phyloP scores from a whole-genome alignment of 371 early-diverging fungal species.

The Lichtheimia ramosa region DNA sequence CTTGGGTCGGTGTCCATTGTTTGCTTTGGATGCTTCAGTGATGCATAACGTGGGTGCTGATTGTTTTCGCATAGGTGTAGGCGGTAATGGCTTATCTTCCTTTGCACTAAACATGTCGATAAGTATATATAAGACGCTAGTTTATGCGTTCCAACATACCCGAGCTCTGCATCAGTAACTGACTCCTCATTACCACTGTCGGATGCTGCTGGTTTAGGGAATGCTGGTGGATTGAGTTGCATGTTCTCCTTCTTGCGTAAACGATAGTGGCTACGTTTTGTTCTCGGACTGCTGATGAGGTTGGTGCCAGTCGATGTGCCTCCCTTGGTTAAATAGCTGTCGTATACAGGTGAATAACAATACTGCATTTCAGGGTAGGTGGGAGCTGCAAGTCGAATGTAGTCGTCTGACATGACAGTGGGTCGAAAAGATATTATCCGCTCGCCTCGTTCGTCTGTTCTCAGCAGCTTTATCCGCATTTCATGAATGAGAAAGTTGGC shows the following conservation, averaged over 20 bases:
- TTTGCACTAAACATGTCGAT: neutral
- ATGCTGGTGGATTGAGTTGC: slow-evolving; percentile 27
- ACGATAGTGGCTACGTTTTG: slow-evolving; percentile 23
- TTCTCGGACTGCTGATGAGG: slow-evolving; percentile 22
- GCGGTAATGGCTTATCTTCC: slow-evolving; percentile 14
- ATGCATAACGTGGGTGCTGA: slow-evolving; percentile 27
- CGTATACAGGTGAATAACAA: slow-evolving; percentile 65
- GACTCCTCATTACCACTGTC: slow-evolving; percentile 12
- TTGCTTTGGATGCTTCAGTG: slow-evolving; percentile 25
- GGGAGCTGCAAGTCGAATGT: slow-evolving; percentile 73
- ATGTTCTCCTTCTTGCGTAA: slow-evolving; percentile 22
- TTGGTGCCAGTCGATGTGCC: slow-evolving; percentile 9
- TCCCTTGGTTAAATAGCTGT: slow-evolving; percentile 20
- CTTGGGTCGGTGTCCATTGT: slow-evolving; percentile 5
- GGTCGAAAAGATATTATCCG: slow-evolving; percentile 74
- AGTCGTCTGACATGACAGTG: slow-evolving; percentile 70
- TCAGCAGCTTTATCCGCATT: slow-evolving; percentile 74
- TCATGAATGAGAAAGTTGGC: slow-evolving; percentile 76
- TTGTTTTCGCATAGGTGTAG: slow-evolving; percentile 20
- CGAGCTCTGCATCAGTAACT: slow-evolving; percentile 5
- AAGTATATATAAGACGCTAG: neutral
- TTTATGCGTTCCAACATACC: neutral
- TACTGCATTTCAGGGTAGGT: slow-evolving; percentile 72
- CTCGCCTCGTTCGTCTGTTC: slow-evolving; percentile 72
- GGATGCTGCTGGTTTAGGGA: slow-evolving; percentile 12